These are phyloP conservation scores for Gryganskiella cystojenkinii DNA, from an alignment of 192 early-diverging fungal genomes.

Conservation along the genomic window DNA sequence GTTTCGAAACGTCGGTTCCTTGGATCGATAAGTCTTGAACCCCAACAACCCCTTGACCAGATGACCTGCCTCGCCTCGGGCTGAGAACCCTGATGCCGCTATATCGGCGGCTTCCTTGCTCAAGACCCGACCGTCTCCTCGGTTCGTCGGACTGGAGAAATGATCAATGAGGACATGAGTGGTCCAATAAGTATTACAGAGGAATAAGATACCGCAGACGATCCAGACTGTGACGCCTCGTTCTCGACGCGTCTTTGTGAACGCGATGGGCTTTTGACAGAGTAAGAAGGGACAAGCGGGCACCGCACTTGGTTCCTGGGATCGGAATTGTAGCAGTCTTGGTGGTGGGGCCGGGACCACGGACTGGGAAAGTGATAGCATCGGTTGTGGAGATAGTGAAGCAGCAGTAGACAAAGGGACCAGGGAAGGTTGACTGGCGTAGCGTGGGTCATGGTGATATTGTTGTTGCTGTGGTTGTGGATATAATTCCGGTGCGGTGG, in stretches of 20 bases:
- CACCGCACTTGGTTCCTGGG: conserved; percentile 34
- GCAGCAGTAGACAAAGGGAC: background rate
- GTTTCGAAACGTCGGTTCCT: conserved; percentile 9
- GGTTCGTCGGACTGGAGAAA: conserved; percentile 9
- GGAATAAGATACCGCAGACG: conserved; percentile 39
- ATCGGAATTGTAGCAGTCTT: conserved; percentile 37
- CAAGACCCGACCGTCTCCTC: conserved; percentile 7
- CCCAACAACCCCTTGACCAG: conserved; percentile 40
- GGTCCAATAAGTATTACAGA: conserved; percentile 51
- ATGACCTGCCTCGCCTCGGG: conserved; percentile 22
- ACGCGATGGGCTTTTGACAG: conserved; percentile 37
- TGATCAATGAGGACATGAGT: conserved; percentile 29
- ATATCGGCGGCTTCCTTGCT: background rate
- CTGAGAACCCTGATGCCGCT: conserved; percentile 17
- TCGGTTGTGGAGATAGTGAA: conserved; percentile 3
- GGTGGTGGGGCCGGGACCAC: conserved; percentile 39
- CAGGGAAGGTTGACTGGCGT: background rate
- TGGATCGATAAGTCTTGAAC: conserved; percentile 40
- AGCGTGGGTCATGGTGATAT: background rate
- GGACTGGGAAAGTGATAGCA: conserved; percentile 15
- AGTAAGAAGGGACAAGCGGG: conserved; percentile 34
- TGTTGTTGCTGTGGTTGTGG: background rate
- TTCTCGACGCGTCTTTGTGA: conserved; percentile 38
- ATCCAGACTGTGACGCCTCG: conserved; percentile 49
- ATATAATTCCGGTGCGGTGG: conserved; percentile 27